These are phyloP conservation scores for Clonostachys rosea DNA, from an alignment of 2,329 filamentous ascomycete species.

Conservation along the genomic window DNA sequence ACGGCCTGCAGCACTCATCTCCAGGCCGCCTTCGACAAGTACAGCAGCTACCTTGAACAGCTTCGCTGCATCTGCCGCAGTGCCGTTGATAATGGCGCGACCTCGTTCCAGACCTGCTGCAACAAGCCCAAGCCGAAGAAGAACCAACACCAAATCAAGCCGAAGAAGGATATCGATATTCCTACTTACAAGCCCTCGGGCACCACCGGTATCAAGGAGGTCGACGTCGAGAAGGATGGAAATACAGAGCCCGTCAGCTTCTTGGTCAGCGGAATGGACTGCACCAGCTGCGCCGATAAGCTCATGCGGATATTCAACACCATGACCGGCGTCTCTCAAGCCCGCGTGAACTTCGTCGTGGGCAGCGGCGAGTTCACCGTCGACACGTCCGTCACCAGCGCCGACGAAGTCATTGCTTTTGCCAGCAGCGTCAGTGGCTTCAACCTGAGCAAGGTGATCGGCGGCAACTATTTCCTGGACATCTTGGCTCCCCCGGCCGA, in stretches of 20 bases:
- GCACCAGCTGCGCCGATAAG: constrained; percentile 27
- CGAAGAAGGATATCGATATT: neutral
- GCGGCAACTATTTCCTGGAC: constrained; percentile 15
- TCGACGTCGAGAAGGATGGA: constrained; percentile 16
- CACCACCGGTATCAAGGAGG: neutral
- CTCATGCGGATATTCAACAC: constrained; percentile 17
- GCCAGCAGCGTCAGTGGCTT: constrained; percentile 13
- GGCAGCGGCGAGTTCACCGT: constrained; percentile 25
- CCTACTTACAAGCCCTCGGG: neutral
- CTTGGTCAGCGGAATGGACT: constrained; percentile 27
- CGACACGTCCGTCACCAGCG: constrained; percentile 12
- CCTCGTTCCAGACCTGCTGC: constrained; percentile 6
- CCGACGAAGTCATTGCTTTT: constrained; percentile 16
- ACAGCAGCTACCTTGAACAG: constrained; percentile 13
- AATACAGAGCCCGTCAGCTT: constrained; percentile 17
- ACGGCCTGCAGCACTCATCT: constrained; percentile 14
- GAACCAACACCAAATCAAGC: neutral
- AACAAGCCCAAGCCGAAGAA: neutral
- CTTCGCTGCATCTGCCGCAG: constrained; percentile 17
- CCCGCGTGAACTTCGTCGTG: constrained; percentile 30
- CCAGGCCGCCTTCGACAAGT: constrained; percentile 12
- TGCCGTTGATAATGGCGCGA: constrained; percentile 8
- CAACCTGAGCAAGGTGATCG: constrained; percentile 9
- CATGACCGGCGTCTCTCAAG: constrained; percentile 18
- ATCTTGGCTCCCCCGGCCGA: constrained; percentile 6